These are phyloP conservation scores for Ajuga reptans DNA, from an alignment of 305 asterid species.

Conservation along the genomic window DNA sequence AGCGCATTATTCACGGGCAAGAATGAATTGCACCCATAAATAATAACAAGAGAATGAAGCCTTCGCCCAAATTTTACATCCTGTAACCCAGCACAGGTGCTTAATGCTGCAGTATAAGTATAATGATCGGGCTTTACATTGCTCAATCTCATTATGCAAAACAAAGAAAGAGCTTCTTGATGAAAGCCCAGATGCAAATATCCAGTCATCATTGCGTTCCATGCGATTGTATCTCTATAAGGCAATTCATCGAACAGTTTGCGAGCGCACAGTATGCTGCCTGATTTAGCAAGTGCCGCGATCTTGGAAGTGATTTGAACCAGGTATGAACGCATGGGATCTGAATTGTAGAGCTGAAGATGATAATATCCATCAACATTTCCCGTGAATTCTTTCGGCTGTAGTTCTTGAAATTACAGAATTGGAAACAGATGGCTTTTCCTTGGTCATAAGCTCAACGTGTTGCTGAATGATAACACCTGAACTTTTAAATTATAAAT, in stretches of 20 bases:
- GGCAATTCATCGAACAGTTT: slow-evolving; percentile 65
- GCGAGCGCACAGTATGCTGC: slow-evolving; percentile 43
- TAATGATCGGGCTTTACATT: slow-evolving; percentile 43
- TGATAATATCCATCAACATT: slow-evolving; percentile 18
- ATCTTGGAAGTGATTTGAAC: slow-evolving; percentile 42
- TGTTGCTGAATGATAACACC: background rate
- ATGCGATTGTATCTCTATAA: slow-evolving; percentile 50
- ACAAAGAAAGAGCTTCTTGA: slow-evolving; percentile 45
- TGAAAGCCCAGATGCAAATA: slow-evolving; percentile 48
- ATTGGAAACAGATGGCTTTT: background rate
- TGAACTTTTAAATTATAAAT: background rate
- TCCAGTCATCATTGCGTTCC: slow-evolving; percentile 67
- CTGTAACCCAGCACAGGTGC: slow-evolving; percentile 47
- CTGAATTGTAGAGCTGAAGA: slow-evolving; percentile 2
- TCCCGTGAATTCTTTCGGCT: background rate
- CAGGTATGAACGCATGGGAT: slow-evolving; percentile 40
- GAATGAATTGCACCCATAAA: slow-evolving; percentile 37
- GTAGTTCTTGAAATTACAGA: slow-evolving; percentile 2
- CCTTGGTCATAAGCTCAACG: background rate
- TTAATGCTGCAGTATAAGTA: slow-evolving; percentile 51
- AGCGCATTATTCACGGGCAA: slow-evolving; percentile 61
- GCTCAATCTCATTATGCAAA: slow-evolving; percentile 34
- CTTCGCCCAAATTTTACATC: slow-evolving; percentile 35
- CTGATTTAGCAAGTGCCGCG: slow-evolving; percentile 33
- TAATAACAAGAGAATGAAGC: slow-evolving; percentile 38